phyloP scores from a whole-genome alignment of 148 eudicot genomes.

The Linanthus parryae region DNA sequence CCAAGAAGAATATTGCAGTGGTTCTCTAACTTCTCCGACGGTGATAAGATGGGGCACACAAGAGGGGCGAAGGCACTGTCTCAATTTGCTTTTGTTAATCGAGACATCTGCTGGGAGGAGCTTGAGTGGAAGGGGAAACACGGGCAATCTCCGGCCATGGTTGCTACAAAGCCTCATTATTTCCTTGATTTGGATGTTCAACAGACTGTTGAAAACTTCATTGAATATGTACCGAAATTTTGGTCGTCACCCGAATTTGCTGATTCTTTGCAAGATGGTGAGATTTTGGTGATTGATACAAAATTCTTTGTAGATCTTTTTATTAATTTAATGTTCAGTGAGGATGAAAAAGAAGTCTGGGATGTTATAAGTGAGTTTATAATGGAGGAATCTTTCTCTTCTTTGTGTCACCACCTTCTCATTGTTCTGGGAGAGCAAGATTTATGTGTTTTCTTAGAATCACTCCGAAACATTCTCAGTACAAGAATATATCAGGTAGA shows the following conservation, averaged over 20 bases:
- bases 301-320: conserved; percentile 64
- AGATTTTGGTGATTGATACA: conserved; percentile 58
- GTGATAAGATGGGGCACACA: conserved; percentile 51
- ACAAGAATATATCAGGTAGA: conserved; percentile 24
- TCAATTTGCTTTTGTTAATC: conserved; percentile 78
- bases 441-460: conserved; percentile 34
- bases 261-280: conserved; percentile 77
- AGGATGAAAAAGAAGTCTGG: conserved; percentile 68
- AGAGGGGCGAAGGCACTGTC: conserved; percentile 90
- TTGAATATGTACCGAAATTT: conserved; percentile 87
- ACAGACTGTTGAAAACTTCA: conserved; percentile 73
- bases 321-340: conserved; percentile 59
- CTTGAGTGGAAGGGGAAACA: conserved; percentile 98
- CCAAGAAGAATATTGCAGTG: conserved; percentile 70
- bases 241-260: conserved; percentile 91
- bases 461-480: conserved; percentile 38
- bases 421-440: conserved; percentile 73
- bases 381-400: conserved; percentile 67
- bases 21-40: conserved; percentile 70
- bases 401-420: conserved; percentile 74
- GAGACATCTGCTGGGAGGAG: conserved; percentile 99
- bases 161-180: conserved; percentile 98
- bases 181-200: conserved; percentile 93
- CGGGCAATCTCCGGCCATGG: conserved; percentile 98
- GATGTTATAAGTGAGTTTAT: conserved; percentile 63